These are phyloP conservation scores for Cinnamomum micranthum DNA, from an alignment of 164 flowering plant genomes.

Conservation along the genomic window DNA sequence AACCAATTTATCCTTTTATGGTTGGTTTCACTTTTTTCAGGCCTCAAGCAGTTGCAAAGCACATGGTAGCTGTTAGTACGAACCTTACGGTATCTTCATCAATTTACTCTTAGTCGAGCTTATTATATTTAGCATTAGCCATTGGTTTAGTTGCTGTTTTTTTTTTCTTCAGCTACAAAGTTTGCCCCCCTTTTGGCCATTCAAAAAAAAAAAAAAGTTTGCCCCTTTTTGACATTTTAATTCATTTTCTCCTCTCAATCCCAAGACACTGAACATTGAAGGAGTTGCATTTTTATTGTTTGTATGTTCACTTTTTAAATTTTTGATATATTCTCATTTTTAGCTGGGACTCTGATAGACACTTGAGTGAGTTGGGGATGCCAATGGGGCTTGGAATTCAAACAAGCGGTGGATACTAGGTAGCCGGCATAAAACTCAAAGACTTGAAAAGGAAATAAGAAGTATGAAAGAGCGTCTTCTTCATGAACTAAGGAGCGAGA, in stretches of 20 bases:
- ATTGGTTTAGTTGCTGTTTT: background rate
- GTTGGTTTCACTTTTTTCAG: conserved; percentile 32
- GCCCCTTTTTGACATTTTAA: background rate
- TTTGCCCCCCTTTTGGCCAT: background rate
- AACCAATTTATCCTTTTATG: background rate
- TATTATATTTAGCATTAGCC: background rate
- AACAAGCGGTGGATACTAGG: too few species aligned
- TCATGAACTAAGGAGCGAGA: too few species aligned
- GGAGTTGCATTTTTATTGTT: too few species aligned
- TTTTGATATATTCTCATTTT: background rate
- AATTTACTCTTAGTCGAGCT: background rate
- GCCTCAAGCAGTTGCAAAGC: conserved; percentile 92
- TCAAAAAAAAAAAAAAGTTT: too few species aligned
- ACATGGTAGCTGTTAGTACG: conserved; percentile 99
- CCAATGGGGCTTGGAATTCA: too few species aligned
- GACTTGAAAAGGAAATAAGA: too few species aligned
- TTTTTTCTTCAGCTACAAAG: background rate
- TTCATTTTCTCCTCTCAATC: too few species aligned
- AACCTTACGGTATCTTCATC: conserved; percentile 58
- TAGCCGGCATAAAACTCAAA: too few species aligned
- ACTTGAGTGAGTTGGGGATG: too few species aligned
- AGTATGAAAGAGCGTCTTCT: too few species aligned
- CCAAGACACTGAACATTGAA: too few species aligned
- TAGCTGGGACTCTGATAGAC: background rate
- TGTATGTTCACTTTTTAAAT: too few species aligned